A percentile compares a stretch with the other conserved stretches of the same genome.
These are phyloP conservation scores for Eimeria sp. DNA, from an alignment of 169 alveolate genomes.

Conservation along the genomic window DNA sequence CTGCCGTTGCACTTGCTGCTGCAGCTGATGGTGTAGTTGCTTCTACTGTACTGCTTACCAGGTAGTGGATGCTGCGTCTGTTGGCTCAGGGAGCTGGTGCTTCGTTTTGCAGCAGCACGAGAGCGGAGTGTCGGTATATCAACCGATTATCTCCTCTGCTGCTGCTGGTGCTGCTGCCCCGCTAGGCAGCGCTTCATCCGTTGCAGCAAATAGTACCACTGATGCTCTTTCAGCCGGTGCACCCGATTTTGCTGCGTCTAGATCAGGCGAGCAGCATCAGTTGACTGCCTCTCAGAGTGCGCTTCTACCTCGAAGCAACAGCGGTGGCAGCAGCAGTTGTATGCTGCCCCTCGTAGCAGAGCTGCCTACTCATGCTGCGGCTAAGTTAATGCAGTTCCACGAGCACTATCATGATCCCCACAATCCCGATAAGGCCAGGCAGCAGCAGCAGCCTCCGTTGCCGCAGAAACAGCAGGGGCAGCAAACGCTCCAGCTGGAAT, in stretches of 20 bases:
- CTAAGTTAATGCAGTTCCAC: not conserved
- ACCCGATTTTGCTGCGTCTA: not conserved
- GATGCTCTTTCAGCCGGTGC: not conserved
- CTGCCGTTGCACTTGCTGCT: not conserved
- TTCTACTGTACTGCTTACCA: not conserved
- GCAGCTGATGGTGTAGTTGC: not conserved
- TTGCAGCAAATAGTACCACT: not conserved
- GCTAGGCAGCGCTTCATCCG: not conserved
- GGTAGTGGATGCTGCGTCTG: not conserved
- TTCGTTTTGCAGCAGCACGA: not conserved
- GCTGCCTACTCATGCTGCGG: not conserved
- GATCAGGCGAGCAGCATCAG: not conserved
- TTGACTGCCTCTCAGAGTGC: not conserved
- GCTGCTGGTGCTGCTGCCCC: constrained; percentile 31
- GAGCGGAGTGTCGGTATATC: not conserved
- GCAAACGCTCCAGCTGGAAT: not conserved
- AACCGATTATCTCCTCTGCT: not conserved
- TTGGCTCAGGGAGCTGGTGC: constrained; percentile 24
- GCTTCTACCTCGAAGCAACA: not conserved
- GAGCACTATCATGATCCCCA: not conserved
- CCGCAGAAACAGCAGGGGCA: constrained; percentile 13
- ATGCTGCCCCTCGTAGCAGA: not conserved
- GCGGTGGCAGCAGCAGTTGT: not conserved
- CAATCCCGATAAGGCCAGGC: not conserved
- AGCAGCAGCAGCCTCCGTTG: not conserved